Base-by-base conservation (phyloP, 1,284 basidiomycete species). In the Cerrena zonata region DNA sequence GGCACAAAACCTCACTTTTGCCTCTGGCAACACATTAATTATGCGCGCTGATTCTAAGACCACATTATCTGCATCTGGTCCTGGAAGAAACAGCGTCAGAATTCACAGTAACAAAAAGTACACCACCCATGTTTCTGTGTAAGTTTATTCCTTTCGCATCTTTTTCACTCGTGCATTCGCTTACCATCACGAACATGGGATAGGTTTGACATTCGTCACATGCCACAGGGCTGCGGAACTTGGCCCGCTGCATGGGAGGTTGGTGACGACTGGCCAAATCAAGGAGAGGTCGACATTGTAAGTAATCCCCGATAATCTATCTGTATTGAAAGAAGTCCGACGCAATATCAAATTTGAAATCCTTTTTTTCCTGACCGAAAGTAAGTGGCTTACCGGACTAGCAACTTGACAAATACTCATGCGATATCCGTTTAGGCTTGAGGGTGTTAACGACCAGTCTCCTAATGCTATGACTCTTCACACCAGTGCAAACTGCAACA, bases 81-180 rank as follows among this genome's bases (percentile, higher is more conserved):
- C 78, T 2, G 81, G 81, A 5, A 64, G 82, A n/a, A 74, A 80
- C 56, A 81, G 79, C 13, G 76, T 82, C 37, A 70, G 81, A 26
- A 64, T 83, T 39, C 61, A 63, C 47, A 73, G 76, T 2, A 72
- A 72, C 22, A 73, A 75, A 26, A 61, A 69, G 18, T 84, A 76
- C 57, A 73, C 68, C 1, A 76, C 71, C 21, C 72, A 76, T 45
- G 78, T 79, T 23, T 72, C 71, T 47, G 71, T 83, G 80, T 82
- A 61, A 53, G 76, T 64, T 37, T 25, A n/a, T 22, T 24, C 22
- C 50, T 37, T 42, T 37, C 30, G 12, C n/a, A 15, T 13, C 26
- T 37, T 5, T 30, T 23, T 5, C 22, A 19, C 24, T 34, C 7
- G 13, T 36, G 19, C 40, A 27, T 46, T 52, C 30, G 38, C 24